Conservation (phyloP, 1,139 yeast genomes). For the Suhomyces terraborum region DNA sequence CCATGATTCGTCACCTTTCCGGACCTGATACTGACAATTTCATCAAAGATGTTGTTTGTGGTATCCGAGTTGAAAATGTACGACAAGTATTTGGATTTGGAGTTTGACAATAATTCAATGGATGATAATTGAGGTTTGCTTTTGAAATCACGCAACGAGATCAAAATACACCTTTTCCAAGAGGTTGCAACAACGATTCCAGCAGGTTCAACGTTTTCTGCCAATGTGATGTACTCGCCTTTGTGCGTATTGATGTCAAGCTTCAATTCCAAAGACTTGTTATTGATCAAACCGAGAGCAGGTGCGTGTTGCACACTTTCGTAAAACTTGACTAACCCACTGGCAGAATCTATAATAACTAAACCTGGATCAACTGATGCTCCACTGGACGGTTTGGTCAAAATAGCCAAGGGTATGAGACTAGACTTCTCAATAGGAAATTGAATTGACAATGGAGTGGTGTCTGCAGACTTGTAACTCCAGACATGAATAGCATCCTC, state of each 20-base stretch:
- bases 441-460: constrained; percentile 57
- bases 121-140: constrained; percentile 59
- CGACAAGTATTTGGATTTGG: constrained; percentile 27
- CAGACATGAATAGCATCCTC: constrained; percentile 62
- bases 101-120: constrained; percentile 32
- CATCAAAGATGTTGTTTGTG: constrained; percentile 35
- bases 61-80: constrained; percentile 26
- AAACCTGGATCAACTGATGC: constrained; percentile 66
- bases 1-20: constrained; percentile 60
- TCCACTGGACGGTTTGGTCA: constrained; percentile 68
- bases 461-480: constrained; percentile 64
- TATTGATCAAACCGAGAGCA: constrained; percentile 61
- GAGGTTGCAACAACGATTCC: constrained; percentile 76
- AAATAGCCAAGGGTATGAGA: constrained; percentile 54
- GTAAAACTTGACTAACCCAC: constrained; percentile 62
- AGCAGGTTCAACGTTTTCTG: constrained; percentile 70
- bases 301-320: constrained; percentile 71
- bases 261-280: constrained; percentile 38
- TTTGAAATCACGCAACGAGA: constrained; percentile 65
- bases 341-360: constrained; percentile 54
- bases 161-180: constrained; percentile 62
- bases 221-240: constrained; percentile 58
- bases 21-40: constrained; percentile 60
- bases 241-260: constrained; percentile 40
- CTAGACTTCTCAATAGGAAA: constrained; percentile 34